Evolutionary conservation across 768 basidiomycete genomes (phyloP).

Genomic region (Pluteus cervinus): DNA sequence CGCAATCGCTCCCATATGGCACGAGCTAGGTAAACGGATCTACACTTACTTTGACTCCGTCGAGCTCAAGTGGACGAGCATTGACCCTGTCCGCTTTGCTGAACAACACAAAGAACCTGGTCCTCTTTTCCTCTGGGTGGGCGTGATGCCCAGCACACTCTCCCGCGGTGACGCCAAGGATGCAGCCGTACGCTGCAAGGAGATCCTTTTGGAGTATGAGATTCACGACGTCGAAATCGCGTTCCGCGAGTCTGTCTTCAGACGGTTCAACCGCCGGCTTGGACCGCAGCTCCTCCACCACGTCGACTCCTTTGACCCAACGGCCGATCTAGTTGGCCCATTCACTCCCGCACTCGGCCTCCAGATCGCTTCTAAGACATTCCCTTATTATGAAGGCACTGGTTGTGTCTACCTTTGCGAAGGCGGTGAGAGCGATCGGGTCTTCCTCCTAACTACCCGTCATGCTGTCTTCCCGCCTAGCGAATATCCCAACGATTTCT

Average conservation of each 20-base stretch:
- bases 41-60: conserved; percentile 15
- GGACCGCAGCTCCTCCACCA: conserved; percentile 15
- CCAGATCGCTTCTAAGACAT: conserved; percentile 16
- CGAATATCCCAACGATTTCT: conserved; percentile 7
- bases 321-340: conserved; percentile 12
- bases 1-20: conserved; percentile 16
- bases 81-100: conserved; percentile 21
- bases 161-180: conserved; percentile 15
- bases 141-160: conserved; percentile 21
- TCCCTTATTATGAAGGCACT: conserved; percentile 17
- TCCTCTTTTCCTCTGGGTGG: conserved; percentile 18
- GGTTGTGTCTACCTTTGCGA: conserved; percentile 19
- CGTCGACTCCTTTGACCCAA: conserved; percentile 7
- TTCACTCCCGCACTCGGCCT: conserved; percentile 22
- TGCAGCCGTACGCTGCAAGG: conserved; percentile 17
- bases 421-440: conserved; percentile 13
- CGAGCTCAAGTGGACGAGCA: conserved; percentile 16
- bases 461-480: conserved; percentile 17
- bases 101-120: conserved; percentile 11
- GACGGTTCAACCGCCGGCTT: conserved; percentile 10
- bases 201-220: conserved; percentile 14
- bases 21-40: conserved; percentile 12
- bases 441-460: conserved; percentile 17
- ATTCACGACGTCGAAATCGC: conserved; percentile 23
- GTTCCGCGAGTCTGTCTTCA: conserved; percentile 20